phyloP scores from a whole-genome alignment of 352 stramenopile genomes.

The Pythium grandisporangium region DNA sequence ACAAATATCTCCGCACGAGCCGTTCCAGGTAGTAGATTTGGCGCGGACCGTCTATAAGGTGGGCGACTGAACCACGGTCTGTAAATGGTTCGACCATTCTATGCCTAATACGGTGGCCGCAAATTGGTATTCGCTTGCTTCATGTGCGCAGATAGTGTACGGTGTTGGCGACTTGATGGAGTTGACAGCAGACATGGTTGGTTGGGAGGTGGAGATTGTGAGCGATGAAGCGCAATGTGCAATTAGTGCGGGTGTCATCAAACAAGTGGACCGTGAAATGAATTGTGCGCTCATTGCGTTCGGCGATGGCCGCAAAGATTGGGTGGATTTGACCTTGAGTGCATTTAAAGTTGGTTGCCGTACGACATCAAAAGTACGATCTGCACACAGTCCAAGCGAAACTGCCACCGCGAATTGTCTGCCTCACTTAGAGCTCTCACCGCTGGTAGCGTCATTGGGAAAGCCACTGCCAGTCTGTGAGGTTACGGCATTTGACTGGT shows the following conservation, averaged over 20 bases:
- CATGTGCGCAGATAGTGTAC: too few species aligned
- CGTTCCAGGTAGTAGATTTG: constrained; percentile 26
- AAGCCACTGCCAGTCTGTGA: too few species aligned
- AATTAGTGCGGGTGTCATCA: constrained; percentile 21
- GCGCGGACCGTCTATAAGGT: constrained; percentile 23
- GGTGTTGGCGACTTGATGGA: constrained; percentile 20
- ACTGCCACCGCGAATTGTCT: constrained; percentile 5
- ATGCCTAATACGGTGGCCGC: neutral
- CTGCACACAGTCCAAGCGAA: neutral
- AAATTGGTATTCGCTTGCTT: too few species aligned
- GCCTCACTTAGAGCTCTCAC: too few species aligned
- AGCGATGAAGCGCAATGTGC: neutral
- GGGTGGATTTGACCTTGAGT: constrained; percentile 37
- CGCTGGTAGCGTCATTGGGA: too few species aligned
- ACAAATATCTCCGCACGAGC: constrained; percentile 32
- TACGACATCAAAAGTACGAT: neutral
- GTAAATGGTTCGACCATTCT: neutral
- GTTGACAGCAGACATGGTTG: constrained; percentile 24
- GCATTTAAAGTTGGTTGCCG: constrained; percentile 24
- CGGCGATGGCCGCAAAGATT: constrained; percentile 32
- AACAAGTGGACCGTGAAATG: constrained; percentile 36
- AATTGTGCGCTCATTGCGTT: constrained; percentile 49
- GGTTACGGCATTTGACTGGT: constrained; percentile 34
- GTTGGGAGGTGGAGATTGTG: constrained; percentile 35
- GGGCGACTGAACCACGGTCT: neutral